Evolutionary conservation across 2,329 filamentous ascomycete species (phyloP), one percentile per base, ranked within the genome.

Genomic region (Dactylellina parvicollis): DNA sequence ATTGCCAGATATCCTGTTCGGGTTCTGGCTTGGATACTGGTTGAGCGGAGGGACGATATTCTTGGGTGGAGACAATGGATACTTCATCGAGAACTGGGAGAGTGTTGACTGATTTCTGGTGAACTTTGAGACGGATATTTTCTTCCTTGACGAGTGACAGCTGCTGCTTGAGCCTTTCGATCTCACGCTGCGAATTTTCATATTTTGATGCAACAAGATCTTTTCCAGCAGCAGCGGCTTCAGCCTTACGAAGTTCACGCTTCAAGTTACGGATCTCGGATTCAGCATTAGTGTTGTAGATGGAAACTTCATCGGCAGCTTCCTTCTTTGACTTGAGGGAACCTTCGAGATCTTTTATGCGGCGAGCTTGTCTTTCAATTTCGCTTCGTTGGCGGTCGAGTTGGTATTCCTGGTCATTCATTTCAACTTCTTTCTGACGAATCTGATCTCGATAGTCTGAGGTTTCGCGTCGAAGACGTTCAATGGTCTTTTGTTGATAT

Each of bases 401-500:
- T 44, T 72, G 67, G 24, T 72, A 72, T 49, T 72, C 67, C 8
- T 72, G 52, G 26, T 72, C 67, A 34, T 56, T 65, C 59, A 72
- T 72, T 49, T 72, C 67, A 54, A 65, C 67, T 40, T 72, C 67
- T 22, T 65, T 72, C 46, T 72, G 67, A 20, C 67, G 67, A 26
- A 72, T 72, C 3, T 60, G 42, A 18, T 72, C 67, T 30, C 67
- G 32, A 46, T 65, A 65, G 54, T 72, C 67, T 3, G 67, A 57
- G 8, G 59, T 72, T 49, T 72, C 67, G 32, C 59, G 59, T 34
- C 67, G 67, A 26, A 72, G 67, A 16, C 67, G 67, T 65, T 72
- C 67, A 18, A 72, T 72, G 5, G 67, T 72, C 40, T 72, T 72
- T 30, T 72, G 67, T 54, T 72, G 67, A 22, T 72, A 72, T 12